These are phyloP conservation scores for Tulasnella sp. DNA, from an alignment of 768 basidiomycete genomes.

Conservation along the genomic window DNA sequence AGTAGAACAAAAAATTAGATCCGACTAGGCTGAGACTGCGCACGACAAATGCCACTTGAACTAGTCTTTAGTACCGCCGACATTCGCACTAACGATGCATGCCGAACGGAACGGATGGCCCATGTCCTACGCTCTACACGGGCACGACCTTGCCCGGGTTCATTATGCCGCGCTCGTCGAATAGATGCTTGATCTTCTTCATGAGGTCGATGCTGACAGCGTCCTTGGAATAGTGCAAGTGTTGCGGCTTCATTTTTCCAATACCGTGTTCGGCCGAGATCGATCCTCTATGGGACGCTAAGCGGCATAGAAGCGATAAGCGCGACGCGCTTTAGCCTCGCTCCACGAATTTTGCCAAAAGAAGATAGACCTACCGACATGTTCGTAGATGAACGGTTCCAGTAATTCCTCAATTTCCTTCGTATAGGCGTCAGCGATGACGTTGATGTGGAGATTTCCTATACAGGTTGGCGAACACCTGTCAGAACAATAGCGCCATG, in stretches of 20 bases:
- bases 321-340: not conserved
- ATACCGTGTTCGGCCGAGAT: constrained; percentile 97
- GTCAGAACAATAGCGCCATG: not conserved
- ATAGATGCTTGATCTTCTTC: constrained; percentile 79
- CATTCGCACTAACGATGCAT: not conserved
- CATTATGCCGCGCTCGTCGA: constrained; percentile 89
- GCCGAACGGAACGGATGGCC: not conserved
- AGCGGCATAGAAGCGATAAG: constrained; percentile 11
- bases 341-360: not conserved
- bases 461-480: not conserved
- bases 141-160: constrained; percentile 78
- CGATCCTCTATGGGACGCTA: constrained; percentile 75
- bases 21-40: not conserved
- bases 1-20: not conserved
- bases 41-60: not conserved
- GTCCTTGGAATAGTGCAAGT: constrained; percentile 80
- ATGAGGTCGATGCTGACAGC: constrained; percentile 75
- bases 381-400: constrained; percentile 92
- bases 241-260: constrained; percentile 89
- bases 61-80: not conserved
- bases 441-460: constrained; percentile 94
- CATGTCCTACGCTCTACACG: not conserved
- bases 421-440: constrained; percentile 73
- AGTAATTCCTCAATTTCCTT: constrained; percentile 77
- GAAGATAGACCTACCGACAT: constrained; percentile 40